A percentile compares a stretch with the other conserved stretches of the same genome.
phyloP scores from a whole-genome alignment of 2,329 filamentous ascomycete genomes.

The Cytospora chrysosperma region DNA sequence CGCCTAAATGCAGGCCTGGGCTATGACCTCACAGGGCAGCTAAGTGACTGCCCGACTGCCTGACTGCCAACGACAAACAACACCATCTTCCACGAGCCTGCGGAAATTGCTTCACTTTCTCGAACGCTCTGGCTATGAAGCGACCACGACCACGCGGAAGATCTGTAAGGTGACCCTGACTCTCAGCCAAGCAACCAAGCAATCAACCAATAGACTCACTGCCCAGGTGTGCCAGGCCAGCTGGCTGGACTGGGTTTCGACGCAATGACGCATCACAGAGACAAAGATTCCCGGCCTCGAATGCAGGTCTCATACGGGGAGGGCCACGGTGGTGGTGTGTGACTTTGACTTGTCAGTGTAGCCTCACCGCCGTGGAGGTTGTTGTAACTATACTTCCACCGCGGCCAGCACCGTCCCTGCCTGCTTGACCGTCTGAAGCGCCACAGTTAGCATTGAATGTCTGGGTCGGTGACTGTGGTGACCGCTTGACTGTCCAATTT shows the following conservation, averaged over 20 bases:
- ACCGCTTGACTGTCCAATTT: background rate
- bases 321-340: slow-evolving; percentile 2
- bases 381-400: background rate
- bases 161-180: background rate
- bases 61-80: background rate
- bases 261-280: slow-evolving; percentile 8
- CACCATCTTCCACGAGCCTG: background rate
- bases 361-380: background rate
- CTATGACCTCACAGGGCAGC: background rate
- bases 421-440: background rate
- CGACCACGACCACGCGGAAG: slow-evolving; percentile 5
- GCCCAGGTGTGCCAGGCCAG: too few species aligned
- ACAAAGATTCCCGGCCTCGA: background rate
- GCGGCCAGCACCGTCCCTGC: background rate
- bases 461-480: slow-evolving; percentile 4
- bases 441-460: background rate
- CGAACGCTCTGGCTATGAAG: background rate
- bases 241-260: slow-evolving; percentile 1
- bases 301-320: slow-evolving; percentile 9
- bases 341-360: slow-evolving; percentile 1
- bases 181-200: too few species aligned
- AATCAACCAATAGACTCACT: slow-evolving; percentile 1
- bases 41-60: too few species aligned
- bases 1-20: background rate
- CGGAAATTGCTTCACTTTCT: slow-evolving; percentile 1